phyloP scores from a whole-genome alignment of 495 filamentous ascomycete species.

The Podospora pseudocomata region DNA sequence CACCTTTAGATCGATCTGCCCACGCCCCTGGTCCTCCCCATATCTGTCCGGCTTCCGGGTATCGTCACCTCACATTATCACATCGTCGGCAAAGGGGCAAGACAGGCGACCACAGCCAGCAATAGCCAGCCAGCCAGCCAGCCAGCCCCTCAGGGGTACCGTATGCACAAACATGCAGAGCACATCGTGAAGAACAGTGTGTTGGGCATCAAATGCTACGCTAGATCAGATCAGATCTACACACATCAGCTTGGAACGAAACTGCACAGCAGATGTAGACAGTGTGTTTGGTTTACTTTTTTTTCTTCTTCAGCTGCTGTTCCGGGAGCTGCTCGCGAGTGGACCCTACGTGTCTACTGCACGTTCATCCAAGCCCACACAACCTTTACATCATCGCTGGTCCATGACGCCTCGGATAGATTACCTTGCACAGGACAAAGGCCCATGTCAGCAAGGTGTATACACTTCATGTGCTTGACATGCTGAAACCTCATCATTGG shows the following conservation, averaged over 20 bases:
- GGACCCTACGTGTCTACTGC: neutral
- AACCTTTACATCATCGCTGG: neutral
- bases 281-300: neutral
- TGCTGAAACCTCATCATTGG: neutral
- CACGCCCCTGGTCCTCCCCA: neutral
- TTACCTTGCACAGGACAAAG: neutral
- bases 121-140: neutral
- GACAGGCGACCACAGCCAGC: neutral
- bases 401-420: neutral
- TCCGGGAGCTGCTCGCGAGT: neutral
- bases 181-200: neutral
- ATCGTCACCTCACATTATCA: neutral
- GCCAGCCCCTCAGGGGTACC: neutral
- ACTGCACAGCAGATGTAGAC: neutral
- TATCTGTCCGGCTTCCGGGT: neutral
- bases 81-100: neutral
- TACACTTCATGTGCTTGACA: neutral
- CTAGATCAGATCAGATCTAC: neutral
- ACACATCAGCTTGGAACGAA: neutral
- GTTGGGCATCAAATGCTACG: neutral
- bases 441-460: neutral
- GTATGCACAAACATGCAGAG: neutral
- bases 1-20: neutral
- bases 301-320: neutral
- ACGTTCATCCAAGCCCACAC: neutral